Percentiles rank a stretch among this genome's conserved stretches.
phyloP scores from a whole-genome alignment of 306 rosid genomes.

The Trichosanthes cucumerina region DNA sequence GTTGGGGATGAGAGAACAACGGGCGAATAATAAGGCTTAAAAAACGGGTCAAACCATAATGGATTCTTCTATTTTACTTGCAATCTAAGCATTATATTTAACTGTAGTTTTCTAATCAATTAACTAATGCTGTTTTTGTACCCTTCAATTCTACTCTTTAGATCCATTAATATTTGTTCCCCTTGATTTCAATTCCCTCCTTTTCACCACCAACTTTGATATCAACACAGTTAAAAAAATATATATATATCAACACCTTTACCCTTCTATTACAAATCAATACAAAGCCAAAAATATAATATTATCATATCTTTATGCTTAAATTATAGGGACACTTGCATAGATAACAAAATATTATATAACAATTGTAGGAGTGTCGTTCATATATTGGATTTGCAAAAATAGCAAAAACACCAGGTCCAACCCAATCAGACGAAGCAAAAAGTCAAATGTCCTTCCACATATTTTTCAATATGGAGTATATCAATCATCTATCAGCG shows the following conservation, averaged over 20 bases:
- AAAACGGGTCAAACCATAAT: conserved; percentile 8
- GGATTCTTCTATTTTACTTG: not conserved
- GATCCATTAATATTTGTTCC: not conserved
- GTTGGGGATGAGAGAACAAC: conserved; percentile 11
- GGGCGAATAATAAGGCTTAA: not conserved
- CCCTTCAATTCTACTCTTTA: not conserved
- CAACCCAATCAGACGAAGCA: too few species aligned
- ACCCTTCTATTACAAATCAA: not conserved
- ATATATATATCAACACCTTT: too few species aligned
- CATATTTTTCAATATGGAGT: too few species aligned
- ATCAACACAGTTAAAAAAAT: too few species aligned
- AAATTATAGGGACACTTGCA: too few species aligned
- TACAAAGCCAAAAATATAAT: not conserved
- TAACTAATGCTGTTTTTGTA: not conserved
- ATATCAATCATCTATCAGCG: too few species aligned
- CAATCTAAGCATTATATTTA: conserved; percentile 10
- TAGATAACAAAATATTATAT: too few species aligned
- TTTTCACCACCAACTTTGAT: conserved; percentile 13
- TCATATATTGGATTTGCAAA: too few species aligned
- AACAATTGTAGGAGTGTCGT: too few species aligned
- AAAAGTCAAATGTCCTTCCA: too few species aligned
- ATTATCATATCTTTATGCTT: too few species aligned
- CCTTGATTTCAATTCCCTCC: not conserved
- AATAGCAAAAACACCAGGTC: too few species aligned
- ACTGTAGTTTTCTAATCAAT: not conserved